phyloP scores from a whole-genome alignment of 2,329 filamentous ascomycete genomes.

The Exophiala mesophila region DNA sequence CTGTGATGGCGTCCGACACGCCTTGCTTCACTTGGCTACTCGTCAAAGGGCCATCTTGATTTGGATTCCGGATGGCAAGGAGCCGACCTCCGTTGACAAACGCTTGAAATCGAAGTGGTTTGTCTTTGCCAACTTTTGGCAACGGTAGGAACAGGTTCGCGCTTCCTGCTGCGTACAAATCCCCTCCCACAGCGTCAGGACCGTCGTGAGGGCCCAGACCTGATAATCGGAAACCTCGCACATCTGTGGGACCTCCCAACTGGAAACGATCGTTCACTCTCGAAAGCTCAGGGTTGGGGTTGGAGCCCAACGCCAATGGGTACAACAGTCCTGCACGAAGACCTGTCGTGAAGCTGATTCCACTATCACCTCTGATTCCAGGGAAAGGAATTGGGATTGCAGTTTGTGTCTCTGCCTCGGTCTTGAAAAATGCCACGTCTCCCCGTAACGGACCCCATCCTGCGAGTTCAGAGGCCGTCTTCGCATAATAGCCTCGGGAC shows the following conservation, averaged over 20 bases:
- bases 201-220: constrained; percentile 88
- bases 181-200: constrained; percentile 79
- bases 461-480: constrained; percentile 75
- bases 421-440: constrained; percentile 90
- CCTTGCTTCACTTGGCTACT: constrained; percentile 42
- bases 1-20: constrained; percentile 57
- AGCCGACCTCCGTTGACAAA: constrained; percentile 89
- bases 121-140: constrained; percentile 74
- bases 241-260: constrained; percentile 88
- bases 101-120: constrained; percentile 77
- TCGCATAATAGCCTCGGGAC: constrained; percentile 72
- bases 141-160: constrained; percentile 81
- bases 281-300: constrained; percentile 57
- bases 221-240: constrained; percentile 85
- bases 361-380: constrained; percentile 62
- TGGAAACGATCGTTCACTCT: constrained; percentile 92
- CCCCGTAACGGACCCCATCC: constrained; percentile 78
- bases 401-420: constrained; percentile 75
- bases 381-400: constrained; percentile 70
- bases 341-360: constrained; percentile 76
- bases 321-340: constrained; percentile 78
- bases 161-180: constrained; percentile 84
- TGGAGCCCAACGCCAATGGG: constrained; percentile 64
- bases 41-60: constrained; percentile 44
- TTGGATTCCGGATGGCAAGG: constrained; percentile 64